Percentiles rank a stretch among this genome's conserved stretches.
These are phyloP conservation scores for Russula compacta DNA, from an alignment of 768 basidiomycete genomes.

Conservation along the genomic window DNA sequence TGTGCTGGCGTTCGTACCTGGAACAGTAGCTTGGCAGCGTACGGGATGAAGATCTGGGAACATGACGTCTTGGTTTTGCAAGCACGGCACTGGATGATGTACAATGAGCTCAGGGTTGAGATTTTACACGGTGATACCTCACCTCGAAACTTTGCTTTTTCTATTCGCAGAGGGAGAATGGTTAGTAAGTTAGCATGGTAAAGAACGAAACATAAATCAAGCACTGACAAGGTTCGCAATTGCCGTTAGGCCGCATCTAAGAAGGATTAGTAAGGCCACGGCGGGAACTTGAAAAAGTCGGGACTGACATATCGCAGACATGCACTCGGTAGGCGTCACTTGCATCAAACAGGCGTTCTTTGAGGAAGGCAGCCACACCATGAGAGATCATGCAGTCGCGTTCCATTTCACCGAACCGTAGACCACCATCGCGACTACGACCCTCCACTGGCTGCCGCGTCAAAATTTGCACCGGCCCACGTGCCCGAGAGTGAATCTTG, in stretches of 20 bases:
- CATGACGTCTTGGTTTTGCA: constrained; percentile 96
- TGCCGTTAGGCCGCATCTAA: constrained; percentile 88
- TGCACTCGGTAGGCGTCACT: constrained; percentile 90
- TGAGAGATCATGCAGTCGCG: constrained; percentile 99
- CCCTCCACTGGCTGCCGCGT: constrained; percentile 98
- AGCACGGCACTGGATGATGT: constrained; percentile 56
- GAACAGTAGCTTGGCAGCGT: constrained; percentile 94
- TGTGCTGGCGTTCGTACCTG: constrained; percentile 45
- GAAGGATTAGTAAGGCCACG: constrained; percentile 16
- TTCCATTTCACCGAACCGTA: constrained; percentile 99
- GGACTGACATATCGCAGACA: constrained; percentile 88
- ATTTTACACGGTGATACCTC: not conserved
- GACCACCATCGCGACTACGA: constrained; percentile 95
- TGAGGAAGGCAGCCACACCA: constrained; percentile 95
- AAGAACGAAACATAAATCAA: constrained; percentile 15
- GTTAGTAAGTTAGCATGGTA: constrained; percentile 1
- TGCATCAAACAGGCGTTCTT: constrained; percentile 92
- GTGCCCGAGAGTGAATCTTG: constrained; percentile 96
- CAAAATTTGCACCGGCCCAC: constrained; percentile 96
- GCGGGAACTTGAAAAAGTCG: not conserved
- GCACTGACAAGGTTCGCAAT: constrained; percentile 82
- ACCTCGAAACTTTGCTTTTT: constrained; percentile 96
- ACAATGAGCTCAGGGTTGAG: not conserved
- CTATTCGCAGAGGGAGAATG: constrained; percentile 27
- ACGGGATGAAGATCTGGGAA: constrained; percentile 87